Evolutionary conservation across 208 protist species (phyloP).

Genomic region (Entamoeba histolytica): DNA sequence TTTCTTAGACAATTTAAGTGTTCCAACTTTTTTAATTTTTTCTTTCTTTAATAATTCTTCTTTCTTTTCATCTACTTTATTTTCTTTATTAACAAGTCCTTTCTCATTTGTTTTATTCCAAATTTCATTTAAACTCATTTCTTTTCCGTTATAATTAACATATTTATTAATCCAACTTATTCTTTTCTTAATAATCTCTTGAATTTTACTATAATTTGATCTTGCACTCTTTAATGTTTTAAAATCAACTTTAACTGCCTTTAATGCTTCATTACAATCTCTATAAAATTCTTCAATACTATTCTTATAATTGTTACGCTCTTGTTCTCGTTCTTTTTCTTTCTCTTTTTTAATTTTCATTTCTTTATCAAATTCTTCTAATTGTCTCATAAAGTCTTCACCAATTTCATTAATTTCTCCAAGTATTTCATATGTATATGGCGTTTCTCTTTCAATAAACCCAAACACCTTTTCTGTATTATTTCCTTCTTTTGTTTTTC

Average conservation of each 20-base stretch:
- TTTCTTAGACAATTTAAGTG: too few species aligned
- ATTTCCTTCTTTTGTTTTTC: neutral
- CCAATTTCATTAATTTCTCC: neutral
- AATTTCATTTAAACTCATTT: neutral
- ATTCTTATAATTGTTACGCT: neutral
- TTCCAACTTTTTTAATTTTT: neutral
- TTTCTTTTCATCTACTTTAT: neutral
- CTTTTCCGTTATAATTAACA: neutral
- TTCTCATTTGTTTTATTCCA: neutral
- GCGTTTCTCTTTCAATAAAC: neutral
- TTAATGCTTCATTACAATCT: neutral
- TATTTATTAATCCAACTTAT: neutral
- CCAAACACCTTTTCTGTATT: neutral
- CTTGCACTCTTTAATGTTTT: neutral
- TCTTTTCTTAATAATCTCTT: neutral
- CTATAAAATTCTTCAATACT: neutral
- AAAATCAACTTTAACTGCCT: neutral
- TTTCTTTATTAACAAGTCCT: neutral
- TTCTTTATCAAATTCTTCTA: neutral
- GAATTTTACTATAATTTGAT: neutral
- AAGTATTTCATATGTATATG: neutral
- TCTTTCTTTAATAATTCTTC: neutral
- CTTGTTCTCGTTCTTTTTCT: neutral
- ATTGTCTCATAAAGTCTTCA: neutral
- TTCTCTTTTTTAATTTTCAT: neutral